These are phyloP conservation scores for Volvox reticuliferus DNA, from an alignment of 139 green algal species.

Conservation along the genomic window DNA sequence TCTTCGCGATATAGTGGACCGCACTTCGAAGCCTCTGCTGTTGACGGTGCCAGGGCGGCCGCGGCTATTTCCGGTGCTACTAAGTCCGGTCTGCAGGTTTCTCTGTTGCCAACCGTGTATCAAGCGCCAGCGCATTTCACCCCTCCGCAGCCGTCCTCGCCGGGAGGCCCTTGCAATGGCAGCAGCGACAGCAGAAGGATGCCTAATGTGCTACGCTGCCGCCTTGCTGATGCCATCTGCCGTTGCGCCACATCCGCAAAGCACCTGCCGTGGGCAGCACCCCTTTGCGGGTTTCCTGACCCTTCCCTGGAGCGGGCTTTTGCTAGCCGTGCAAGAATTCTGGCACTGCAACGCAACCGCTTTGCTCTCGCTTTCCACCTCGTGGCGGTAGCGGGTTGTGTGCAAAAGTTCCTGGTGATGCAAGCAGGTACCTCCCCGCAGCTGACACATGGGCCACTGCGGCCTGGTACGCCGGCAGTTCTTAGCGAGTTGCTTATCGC, in stretches of 20 bases:
- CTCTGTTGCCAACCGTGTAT: too few species aligned
- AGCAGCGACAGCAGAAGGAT: too few species aligned
- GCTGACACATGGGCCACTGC: background rate
- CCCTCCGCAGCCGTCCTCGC: too few species aligned
- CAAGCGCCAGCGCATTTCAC: too few species aligned
- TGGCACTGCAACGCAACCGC: conserved; percentile 6
- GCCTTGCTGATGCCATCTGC: background rate
- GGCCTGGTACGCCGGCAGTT: background rate
- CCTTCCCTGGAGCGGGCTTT: conserved; percentile 12
- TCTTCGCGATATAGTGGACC: too few species aligned
- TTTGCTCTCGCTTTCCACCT: background rate
- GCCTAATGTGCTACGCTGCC: too few species aligned
- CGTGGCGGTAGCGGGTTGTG: background rate
- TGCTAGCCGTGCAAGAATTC: background rate
- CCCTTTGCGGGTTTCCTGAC: conserved; percentile 3
- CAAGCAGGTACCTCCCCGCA: background rate
- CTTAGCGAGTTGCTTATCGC: background rate
- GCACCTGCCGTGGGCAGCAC: conserved; percentile 18
- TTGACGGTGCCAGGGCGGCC: too few species aligned
- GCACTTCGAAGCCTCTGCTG: too few species aligned
- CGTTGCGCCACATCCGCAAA: background rate
- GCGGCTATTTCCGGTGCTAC: too few species aligned
- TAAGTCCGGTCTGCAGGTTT: too few species aligned
- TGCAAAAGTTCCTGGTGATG: background rate
- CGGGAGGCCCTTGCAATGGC: too few species aligned